Evolutionary conservation across 331 rosid genomes (phyloP), one percentile per base, ranked within the genome.

Genomic region (Acacia concinna): DNA sequence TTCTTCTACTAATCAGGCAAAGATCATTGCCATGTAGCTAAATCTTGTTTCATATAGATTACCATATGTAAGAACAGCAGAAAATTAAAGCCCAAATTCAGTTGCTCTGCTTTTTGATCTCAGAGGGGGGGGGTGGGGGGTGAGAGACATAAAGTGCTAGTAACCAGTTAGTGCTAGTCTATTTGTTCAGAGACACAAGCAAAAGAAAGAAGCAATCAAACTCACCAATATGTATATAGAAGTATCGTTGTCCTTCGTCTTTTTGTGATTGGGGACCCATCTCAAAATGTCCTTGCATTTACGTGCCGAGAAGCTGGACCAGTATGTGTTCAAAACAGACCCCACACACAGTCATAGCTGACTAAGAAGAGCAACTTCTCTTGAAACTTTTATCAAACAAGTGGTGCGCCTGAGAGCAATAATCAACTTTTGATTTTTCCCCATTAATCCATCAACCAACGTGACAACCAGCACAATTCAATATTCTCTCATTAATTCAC

Each of bases 311-410:
- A 70, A 51, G 68, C 69, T 76, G 64, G 78, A 62, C 67, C 74
- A 43, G 21, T 20, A 44, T 49, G 21, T 47, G 28, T 77, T 77
- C 73, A 60, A 79, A 76, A 32, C 44, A 77, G 78, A 71, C 70
- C 63, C 62, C 73, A 71, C 76, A 71, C 76, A 28, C 31, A 82
- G 79, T 68, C 82, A 68, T 20, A 28, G 77, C 73, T 82, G 86
- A 82, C 71, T 78, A 81, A 78, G 66, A 78, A 32, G 54, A 66
- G 78, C 82, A 78, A 73, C 76, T 69, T 63, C 56, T 62, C 76
- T 34, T 20, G 32, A 8, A 44, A 81, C 69, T 73, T 74, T n/a
- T 31, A 17, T 34, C 56, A 68, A 57, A 78, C 62, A 43, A 30
- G 78, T 43, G 71, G 75, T 7, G 52, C 65, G 41, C 56, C 32